Evolutionary conservation across 2,329 filamentous ascomycete genomes (phyloP), one percentile per base, ranked within the genome.

Genomic region (Fusarium camptoceras): DNA sequence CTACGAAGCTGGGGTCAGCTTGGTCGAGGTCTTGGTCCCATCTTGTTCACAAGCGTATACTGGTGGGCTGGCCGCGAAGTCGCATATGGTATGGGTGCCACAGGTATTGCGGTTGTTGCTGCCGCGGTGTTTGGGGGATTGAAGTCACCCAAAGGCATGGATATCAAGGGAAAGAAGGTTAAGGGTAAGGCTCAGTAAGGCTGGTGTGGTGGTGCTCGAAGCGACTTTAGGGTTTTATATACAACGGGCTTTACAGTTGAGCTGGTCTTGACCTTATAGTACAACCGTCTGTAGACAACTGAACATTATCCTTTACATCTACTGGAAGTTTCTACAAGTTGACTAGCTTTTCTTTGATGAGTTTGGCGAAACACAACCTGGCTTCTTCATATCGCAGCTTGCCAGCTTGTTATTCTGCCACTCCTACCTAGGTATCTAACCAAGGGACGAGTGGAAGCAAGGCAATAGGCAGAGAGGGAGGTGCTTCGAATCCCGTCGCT

Each of bases 61-160:
- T 99, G 96, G 96, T 99, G 96, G 96, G 94, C 94, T 9, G 96
- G 96, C 0, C 86, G 96, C 48, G 92, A 97, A 77, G 86, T 90
- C 14, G 96, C 96, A 4, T 99, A 98, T 79, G 85, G 84, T 2
- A 86, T 94, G 74, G 96, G 96, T 6, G 92, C 93, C 0, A 85
- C 88, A 15, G 94, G 94, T 8, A 97, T 98, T 83, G 80, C 92
- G 8, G 88, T 85, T 2, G 94, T 98, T 14, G 86, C 87, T 46
- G 85, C 85, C 14, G 81, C 94, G 25, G 93, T 92, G 0, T 92
- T 97, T 78, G 85, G 87, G 22, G 88, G 87, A 1, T 80, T 98
- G 68, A 93, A 91, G 81, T 85, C 89, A 22, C 92, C 92, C 7
- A 78, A 70, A 59, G 73, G 73, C 8, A 65, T 66, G 53, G 64